Base-by-base conservation (phyloP, 2,329 filamentous ascomycete species). In the Xylaria arbuscula region DNA sequence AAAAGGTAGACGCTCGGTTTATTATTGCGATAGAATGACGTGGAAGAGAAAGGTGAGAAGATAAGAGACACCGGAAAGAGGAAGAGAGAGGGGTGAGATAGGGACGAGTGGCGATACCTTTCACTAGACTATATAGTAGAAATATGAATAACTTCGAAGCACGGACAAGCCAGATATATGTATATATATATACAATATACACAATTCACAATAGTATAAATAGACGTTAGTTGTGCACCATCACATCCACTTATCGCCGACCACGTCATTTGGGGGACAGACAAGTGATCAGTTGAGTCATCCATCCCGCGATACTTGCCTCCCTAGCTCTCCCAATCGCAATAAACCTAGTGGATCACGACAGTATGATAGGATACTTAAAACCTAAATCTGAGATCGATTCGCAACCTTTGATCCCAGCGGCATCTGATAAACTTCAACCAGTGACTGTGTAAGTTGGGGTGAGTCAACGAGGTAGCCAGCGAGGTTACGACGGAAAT, bases 191-290 rank as follows among this genome's bases (percentile, higher is more conserved):
- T 38, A 32, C 40, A 42, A 28, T 28, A 28, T 28, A 28, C 28
- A 28, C 28, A 28, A 28, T 28, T 3, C 28, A 28, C 28, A 28
- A 28, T n/a, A 24, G 17, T 45, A 59, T 53, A 32, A 13, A 24
- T 22, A 57, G 28, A 5, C 5, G 28, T 28, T 28, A 42, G 8
- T 36, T 15, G 24, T 22, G 45, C 36, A 7, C 32, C 5, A 28
- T 28, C 5, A 5, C 28, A 28, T 28, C 67, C 68, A 67, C 64
- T 64, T 64, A 53, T 28, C 22, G 40, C 55, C 58, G 57, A 63
- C 57, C 65, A 70, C 65, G 68, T 70, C 68, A 70, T 50, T 19
- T 22, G 48, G 17, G 36, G 19, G 19, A 48, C 34, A 32, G 54
- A 32, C 47, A 28, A n/a, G 61, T 55, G 28, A 55, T 59, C 40